A percentile compares a stretch with the other conserved stretches of the same genome.
These are phyloP conservation scores for Fusarium sp. DNA, from an alignment of 2,329 filamentous ascomycete genomes.

Conservation along the genomic window DNA sequence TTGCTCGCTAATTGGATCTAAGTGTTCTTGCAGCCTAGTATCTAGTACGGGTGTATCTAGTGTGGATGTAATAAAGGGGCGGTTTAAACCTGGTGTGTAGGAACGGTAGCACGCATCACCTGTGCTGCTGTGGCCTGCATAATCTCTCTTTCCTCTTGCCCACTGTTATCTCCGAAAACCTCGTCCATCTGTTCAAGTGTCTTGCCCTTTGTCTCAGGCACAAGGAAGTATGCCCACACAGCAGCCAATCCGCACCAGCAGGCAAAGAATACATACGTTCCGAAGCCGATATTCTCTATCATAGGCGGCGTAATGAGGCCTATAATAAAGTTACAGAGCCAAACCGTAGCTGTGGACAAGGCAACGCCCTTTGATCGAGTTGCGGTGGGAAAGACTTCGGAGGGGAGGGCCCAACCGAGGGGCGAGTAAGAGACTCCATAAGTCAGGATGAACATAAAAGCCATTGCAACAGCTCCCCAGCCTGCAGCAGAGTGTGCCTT, in stretches of 20 bases:
- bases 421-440: conserved; percentile 52
- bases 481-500: conserved; percentile 60
- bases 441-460: conserved; percentile 65
- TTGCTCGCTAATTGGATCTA: neutral
- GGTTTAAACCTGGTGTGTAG: neutral
- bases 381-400: conserved; percentile 55
- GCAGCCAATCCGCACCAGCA: conserved; percentile 51
- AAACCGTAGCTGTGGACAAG: conserved; percentile 47
- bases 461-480: conserved; percentile 68
- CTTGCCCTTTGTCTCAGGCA: conserved; percentile 76
- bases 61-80: neutral
- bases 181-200: conserved; percentile 81
- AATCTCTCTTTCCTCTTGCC: conserved; percentile 16
- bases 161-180: conserved; percentile 65
- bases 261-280: conserved; percentile 74
- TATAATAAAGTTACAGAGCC: neutral
- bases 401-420: conserved; percentile 56
- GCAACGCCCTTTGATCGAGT: conserved; percentile 54
- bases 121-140: conserved; percentile 5
- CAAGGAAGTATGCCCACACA: conserved; percentile 72
- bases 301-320: neutral
- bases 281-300: neutral
- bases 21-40: neutral
- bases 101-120: neutral
- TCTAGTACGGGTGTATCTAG: neutral